A percentile compares a stretch with the other conserved stretches of the same genome.
Evolutionary conservation across 1,139 yeast genomes (phyloP).

Genomic region (Zygosaccharomyces pseudobailii): DNA sequence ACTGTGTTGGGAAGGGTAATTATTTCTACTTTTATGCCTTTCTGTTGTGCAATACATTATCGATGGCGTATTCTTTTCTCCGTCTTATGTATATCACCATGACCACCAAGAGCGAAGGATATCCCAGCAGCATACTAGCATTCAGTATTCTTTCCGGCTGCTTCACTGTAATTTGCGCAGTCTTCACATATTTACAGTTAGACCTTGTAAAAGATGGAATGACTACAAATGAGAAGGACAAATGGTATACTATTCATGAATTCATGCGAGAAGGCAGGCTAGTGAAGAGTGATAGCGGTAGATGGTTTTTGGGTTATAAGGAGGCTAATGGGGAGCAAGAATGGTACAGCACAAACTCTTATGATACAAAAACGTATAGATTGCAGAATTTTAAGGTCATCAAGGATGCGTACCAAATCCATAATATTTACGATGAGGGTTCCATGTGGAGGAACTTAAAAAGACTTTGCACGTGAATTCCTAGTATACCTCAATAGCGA

Average conservation of each 20-base stretch:
- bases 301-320: conserved; percentile 17
- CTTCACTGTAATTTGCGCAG: conserved; percentile 48
- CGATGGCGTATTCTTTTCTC: conserved; percentile 57
- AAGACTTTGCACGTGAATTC: conserved; percentile 11
- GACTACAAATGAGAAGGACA: conserved; percentile 84
- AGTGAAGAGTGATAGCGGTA: conserved; percentile 14
- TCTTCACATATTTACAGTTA: conserved; percentile 60
- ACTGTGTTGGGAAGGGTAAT: conserved; percentile 78
- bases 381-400: conserved; percentile 15
- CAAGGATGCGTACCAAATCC: conserved; percentile 9
- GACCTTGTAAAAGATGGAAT: conserved; percentile 68
- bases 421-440: conserved; percentile 20
- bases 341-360: conserved; percentile 31
- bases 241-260: conserved; percentile 74
- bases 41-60: conserved; percentile 49
- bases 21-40: conserved; percentile 66
- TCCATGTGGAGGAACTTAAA: conserved; percentile 15
- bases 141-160: conserved; percentile 42
- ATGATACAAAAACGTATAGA: conserved; percentile 22
- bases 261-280: conserved; percentile 49
- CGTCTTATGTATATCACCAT: conserved; percentile 17
- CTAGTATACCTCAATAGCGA: neutral
- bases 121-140: conserved; percentile 19
- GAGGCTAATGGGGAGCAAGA: neutral
- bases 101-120: conserved; percentile 1